phyloP scores from a whole-genome alignment of 768 basidiomycete species.

The Pleurotus platypus region DNA sequence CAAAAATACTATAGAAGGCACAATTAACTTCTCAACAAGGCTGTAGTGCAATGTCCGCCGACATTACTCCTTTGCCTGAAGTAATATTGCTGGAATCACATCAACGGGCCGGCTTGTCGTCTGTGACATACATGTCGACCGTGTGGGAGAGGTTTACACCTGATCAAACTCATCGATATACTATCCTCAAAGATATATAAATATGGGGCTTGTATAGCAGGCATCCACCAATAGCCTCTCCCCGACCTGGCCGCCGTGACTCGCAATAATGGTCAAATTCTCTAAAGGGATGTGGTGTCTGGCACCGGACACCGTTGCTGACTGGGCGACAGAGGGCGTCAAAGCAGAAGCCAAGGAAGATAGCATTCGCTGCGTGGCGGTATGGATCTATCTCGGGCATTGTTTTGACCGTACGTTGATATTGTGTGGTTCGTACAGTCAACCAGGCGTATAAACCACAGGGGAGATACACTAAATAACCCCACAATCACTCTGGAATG shows the following conservation, averaged over 20 bases:
- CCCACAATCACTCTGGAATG: slow-evolving; percentile 29
- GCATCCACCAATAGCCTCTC: neutral
- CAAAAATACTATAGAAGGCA: too few relatives aligned
- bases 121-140: too few relatives aligned
- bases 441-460: slow-evolving; percentile 25
- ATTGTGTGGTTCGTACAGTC: slow-evolving; percentile 13
- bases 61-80: too few relatives aligned
- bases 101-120: neutral
- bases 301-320: slow-evolving; percentile 20
- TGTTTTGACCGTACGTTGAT: neutral
- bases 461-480: slow-evolving; percentile 29
- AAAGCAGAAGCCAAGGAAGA: slow-evolving; percentile 19
- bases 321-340: slow-evolving; percentile 27
- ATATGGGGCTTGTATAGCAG: too few relatives aligned
- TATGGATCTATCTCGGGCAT: slow-evolving; percentile 10
- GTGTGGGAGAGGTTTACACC: neutral
- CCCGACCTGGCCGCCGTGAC: neutral
- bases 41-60: too few relatives aligned
- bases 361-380: slow-evolving; percentile 25
- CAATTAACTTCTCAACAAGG: too few relatives aligned
- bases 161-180: neutral
- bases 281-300: slow-evolving; percentile 29
- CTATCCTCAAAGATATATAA: neutral
- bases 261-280: slow-evolving; percentile 25
- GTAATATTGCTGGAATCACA: neutral